phyloP scores from a whole-genome alignment of 2,329 filamentous ascomycete species.

The Zopfia rhizophila region DNA sequence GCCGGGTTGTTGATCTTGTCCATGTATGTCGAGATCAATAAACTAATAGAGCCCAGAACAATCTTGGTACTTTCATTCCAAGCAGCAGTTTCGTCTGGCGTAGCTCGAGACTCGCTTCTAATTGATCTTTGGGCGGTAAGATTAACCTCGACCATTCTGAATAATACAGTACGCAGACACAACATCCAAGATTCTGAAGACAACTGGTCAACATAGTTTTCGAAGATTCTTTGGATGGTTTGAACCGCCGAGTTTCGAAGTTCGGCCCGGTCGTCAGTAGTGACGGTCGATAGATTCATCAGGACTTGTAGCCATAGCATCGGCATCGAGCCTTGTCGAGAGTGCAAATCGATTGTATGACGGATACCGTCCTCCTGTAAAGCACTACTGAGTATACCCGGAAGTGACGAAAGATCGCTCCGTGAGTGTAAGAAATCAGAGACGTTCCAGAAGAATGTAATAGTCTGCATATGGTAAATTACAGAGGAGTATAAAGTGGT shows the following conservation, averaged over 20 bases:
- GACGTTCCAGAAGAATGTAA: constrained; percentile 95
- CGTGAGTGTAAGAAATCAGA: constrained; percentile 80
- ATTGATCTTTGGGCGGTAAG: constrained; percentile 37
- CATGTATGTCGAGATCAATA: constrained; percentile 79
- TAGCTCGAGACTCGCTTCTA: constrained; percentile 19
- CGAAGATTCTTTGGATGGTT: constrained; percentile 89
- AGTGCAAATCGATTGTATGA: constrained; percentile 67
- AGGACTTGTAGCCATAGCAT: constrained; percentile 83
- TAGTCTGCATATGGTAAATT: constrained; percentile 66
- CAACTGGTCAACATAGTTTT: constrained; percentile 86
- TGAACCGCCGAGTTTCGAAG: constrained; percentile 89
- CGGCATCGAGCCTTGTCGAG: constrained; percentile 71
- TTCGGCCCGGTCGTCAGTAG: constrained; percentile 77
- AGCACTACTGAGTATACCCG: constrained; percentile 27
- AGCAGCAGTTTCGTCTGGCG: constrained; percentile 32
- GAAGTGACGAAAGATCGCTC: constrained; percentile 53
- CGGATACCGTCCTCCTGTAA: constrained; percentile 63
- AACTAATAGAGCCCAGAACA: constrained; percentile 48
- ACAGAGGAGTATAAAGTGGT: no score
- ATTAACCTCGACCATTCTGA: constrained; percentile 78
- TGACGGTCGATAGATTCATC: constrained; percentile 75
- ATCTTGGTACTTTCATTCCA: constrained; percentile 55
- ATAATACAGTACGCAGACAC: constrained; percentile 82
- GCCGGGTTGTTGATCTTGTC: constrained; percentile 73
- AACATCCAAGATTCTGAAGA: constrained; percentile 83